phyloP scores from a whole-genome alignment of 2,329 filamentous ascomycete species.

The Fusarium phyllophilum region DNA sequence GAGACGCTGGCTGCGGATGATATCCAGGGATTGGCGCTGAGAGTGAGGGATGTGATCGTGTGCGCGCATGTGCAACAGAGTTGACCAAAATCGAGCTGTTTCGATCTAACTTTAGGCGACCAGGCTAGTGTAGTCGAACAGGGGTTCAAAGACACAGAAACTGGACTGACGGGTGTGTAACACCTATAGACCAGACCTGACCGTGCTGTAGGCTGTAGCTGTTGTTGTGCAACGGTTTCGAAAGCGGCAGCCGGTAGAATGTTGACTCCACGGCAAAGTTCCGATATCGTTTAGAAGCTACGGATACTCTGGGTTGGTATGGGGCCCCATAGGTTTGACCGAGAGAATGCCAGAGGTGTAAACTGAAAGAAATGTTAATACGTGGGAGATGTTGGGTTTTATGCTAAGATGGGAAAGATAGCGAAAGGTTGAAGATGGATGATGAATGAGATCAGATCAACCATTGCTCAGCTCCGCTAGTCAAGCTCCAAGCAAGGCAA shows the following conservation, averaged over 20 bases:
- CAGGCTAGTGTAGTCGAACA: constrained; percentile 25
- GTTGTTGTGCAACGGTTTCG: constrained; percentile 10
- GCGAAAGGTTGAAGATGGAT: constrained; percentile 3
- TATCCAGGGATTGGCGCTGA: constrained; percentile 21
- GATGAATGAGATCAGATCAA: constrained; percentile 19
- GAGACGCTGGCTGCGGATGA: constrained; percentile 19
- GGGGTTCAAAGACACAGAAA: constrained; percentile 24
- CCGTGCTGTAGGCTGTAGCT: neutral
- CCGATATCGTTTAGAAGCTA: neutral
- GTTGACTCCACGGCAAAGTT: constrained; percentile 14
- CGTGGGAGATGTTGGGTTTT: constrained; percentile 1
- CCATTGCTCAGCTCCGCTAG: constrained; percentile 14
- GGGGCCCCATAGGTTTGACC: neutral
- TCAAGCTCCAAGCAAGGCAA: constrained; percentile 20
- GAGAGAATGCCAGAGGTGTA: neutral
- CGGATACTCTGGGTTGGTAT: neutral
- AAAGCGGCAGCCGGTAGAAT: neutral
- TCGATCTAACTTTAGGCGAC: constrained; percentile 36
- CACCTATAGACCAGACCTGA: constrained; percentile 1
- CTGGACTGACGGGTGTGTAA: constrained; percentile 6
- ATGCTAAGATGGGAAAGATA: neutral
- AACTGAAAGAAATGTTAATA: neutral
- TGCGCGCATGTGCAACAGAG: constrained; percentile 28
- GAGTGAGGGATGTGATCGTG: constrained; percentile 33
- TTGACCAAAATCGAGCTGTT: constrained; percentile 28